phyloP scores from a whole-genome alignment of 208 protist species.

The Trypanosoma scelopori region DNA sequence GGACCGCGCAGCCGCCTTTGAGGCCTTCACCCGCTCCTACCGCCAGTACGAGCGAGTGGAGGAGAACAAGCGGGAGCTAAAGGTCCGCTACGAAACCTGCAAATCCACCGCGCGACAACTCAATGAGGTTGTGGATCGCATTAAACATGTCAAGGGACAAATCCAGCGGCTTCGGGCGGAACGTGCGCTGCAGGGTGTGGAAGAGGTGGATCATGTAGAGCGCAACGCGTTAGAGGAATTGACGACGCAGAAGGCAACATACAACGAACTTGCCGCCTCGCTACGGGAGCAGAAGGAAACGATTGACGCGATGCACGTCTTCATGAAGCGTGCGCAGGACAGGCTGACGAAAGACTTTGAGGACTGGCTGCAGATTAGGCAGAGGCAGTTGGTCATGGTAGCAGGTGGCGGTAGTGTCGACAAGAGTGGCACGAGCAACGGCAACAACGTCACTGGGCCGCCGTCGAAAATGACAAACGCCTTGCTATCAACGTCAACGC shows the following conservation, averaged over 20 bases:
- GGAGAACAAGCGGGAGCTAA: slow-evolving; percentile 65
- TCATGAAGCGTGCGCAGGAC: slow-evolving; percentile 84
- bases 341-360: slow-evolving; percentile 86
- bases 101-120: slow-evolving; percentile 61
- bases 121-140: slow-evolving; percentile 69
- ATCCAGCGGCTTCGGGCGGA: slow-evolving; percentile 83
- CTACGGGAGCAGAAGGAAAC: slow-evolving; percentile 75
- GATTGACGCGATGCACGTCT: slow-evolving; percentile 85
- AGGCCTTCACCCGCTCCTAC: slow-evolving; percentile 86
- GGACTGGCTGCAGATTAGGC: slow-evolving; percentile 72
- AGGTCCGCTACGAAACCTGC: slow-evolving; percentile 63
- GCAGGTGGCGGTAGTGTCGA: slow-evolving; percentile 7
- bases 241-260: slow-evolving; percentile 42
- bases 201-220: slow-evolving; percentile 57
- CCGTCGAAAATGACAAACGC: not conserved
- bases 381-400: slow-evolving; percentile 64
- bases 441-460: not conserved
- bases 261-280: slow-evolving; percentile 49
- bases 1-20: slow-evolving; percentile 81
- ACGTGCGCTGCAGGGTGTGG: slow-evolving; percentile 66
- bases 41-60: slow-evolving; percentile 74
- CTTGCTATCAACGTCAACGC: not conserved
- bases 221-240: slow-evolving; percentile 34
- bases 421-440: not conserved
- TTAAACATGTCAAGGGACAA: slow-evolving; percentile 66